These are phyloP conservation scores for Coniophora puteana DNA, from an alignment of 1,284 basidiomycete genomes.

Conservation along the genomic window DNA sequence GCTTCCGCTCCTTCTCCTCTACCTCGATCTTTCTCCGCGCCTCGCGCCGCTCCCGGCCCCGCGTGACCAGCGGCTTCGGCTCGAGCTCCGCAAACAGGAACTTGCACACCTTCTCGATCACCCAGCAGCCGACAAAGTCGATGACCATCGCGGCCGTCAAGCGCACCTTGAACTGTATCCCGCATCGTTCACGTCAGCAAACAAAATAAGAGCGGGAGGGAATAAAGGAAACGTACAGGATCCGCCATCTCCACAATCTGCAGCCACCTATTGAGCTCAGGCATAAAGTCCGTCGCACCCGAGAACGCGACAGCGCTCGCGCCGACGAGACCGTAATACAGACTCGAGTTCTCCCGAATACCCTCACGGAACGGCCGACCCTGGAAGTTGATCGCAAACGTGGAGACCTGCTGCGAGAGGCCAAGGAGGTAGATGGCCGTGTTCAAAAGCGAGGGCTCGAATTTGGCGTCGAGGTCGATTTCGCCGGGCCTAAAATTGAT, in stretches of 20 bases:
- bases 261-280: constrained; percentile 95
- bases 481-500: constrained; percentile 54
- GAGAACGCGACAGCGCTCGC: constrained; percentile 87
- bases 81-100: constrained; percentile 85
- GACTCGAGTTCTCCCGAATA: constrained; percentile 86
- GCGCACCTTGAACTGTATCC: constrained; percentile 73
- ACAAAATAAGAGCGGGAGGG: not conserved
- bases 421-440: constrained; percentile 93
- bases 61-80: constrained; percentile 81
- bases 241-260: constrained; percentile 92
- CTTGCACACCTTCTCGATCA: constrained; percentile 84
- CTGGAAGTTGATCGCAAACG: constrained; percentile 96
- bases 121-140: constrained; percentile 88
- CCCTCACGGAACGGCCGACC: constrained; percentile 96
- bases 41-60: constrained; percentile 73
- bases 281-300: constrained; percentile 91
- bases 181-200: not conserved
- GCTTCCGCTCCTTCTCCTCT: constrained; percentile 26
- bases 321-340: constrained; percentile 89
- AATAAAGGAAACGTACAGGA: constrained; percentile 44
- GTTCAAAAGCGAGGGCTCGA: constrained; percentile 89
- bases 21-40: too few species aligned
- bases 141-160: constrained; percentile 79
- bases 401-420: constrained; percentile 93
- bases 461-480: constrained; percentile 93